These are phyloP conservation scores for Colletotrichum falcatum DNA, from an alignment of 2,329 filamentous ascomycete genomes.

Conservation along the genomic window DNA sequence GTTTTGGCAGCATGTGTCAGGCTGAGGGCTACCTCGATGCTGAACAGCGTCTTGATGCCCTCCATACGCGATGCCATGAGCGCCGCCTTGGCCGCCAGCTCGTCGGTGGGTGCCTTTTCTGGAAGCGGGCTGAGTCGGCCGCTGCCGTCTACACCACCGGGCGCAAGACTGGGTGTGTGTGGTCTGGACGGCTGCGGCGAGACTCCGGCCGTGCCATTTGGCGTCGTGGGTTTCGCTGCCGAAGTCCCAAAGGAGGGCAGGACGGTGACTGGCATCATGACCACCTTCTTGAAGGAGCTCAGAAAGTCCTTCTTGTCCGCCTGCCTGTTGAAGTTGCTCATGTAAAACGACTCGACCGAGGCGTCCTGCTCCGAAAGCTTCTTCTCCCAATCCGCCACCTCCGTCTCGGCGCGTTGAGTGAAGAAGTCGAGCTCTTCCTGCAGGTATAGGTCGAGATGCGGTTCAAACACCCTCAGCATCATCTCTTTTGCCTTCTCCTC, in stretches of 20 bases:
- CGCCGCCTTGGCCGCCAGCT: constrained; percentile 96
- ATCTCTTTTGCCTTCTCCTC: constrained; percentile 74
- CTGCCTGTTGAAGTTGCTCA: constrained; percentile 94
- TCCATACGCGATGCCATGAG: constrained; percentile 96
- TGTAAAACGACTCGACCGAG: constrained; percentile 91
- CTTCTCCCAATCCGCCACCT: constrained; percentile 90
- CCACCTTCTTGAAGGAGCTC: constrained; percentile 96
- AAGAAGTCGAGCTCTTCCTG: constrained; percentile 93
- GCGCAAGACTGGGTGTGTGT: constrained; percentile 60
- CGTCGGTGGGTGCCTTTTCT: constrained; percentile 83
- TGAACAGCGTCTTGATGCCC: constrained; percentile 94
- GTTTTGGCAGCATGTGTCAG: constrained; percentile 90
- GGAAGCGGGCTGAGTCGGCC: constrained; percentile 59
- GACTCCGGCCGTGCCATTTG: constrained; percentile 48
- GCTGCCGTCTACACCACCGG: constrained; percentile 52
- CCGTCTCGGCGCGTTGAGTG: constrained; percentile 77
- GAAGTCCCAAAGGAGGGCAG: constrained; percentile 71
- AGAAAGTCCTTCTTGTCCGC: constrained; percentile 97
- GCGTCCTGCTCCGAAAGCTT: constrained; percentile 92
- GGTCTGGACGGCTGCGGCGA: constrained; percentile 60
- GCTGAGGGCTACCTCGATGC: constrained; percentile 92
- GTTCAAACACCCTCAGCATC: constrained; percentile 83
- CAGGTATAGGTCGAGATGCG: constrained; percentile 92
- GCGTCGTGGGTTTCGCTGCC: constrained; percentile 41
- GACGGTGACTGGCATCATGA: constrained; percentile 98